Evolutionary conservation across 2,329 filamentous ascomycete genomes (phyloP), one percentile per base, ranked within the genome.

Genomic region (Pestalotiopsis sp.): DNA sequence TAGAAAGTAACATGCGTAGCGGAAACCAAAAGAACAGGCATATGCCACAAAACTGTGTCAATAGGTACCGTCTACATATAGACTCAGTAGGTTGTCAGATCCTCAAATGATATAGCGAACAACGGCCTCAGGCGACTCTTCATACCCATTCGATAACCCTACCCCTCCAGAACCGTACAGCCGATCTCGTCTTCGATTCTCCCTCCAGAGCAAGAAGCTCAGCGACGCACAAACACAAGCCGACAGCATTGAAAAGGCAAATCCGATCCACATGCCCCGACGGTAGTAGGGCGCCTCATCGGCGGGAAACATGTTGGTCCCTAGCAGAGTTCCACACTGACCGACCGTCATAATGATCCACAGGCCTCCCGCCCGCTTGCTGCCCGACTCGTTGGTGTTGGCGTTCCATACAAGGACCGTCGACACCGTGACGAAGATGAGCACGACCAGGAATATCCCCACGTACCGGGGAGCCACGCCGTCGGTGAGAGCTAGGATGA

Each of bases 331-430:
- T 9, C 57, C 57, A 17, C 57, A 59, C 20, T 59, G 57, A 9
- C 57, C 57, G 20, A 59, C 57, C 20, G 57, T 31, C 57, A 59
- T 59, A 23, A 59, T 59, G 57, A 59, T 59, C 57, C 57, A 59
- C 20, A 59, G 9, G 14, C 57, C 57, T 6, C 57, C 27, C 1
- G 57, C 57, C 1, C 57, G 57, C 57, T 59, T 59, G 23, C 57
- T 59, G 9, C 57, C 57, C 4, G 23, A 59, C 25, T 59, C 57
- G 25, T 59, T 27, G 20, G 23, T 59, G 20, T 59, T 59, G 7
- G 20, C 57, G 27, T 59, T 59, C 57, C 57, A 59, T 13, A 59
- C 57, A 13, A 59, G 57, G 1, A 59, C 57, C 11, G 57, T 59
- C 4, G 57, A 59, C 9, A 59, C 57, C 57, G 57, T 59, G 11